These are phyloP conservation scores for Aspergillus texensis DNA, from an alignment of 2,329 filamentous ascomycete species.

Conservation along the genomic window DNA sequence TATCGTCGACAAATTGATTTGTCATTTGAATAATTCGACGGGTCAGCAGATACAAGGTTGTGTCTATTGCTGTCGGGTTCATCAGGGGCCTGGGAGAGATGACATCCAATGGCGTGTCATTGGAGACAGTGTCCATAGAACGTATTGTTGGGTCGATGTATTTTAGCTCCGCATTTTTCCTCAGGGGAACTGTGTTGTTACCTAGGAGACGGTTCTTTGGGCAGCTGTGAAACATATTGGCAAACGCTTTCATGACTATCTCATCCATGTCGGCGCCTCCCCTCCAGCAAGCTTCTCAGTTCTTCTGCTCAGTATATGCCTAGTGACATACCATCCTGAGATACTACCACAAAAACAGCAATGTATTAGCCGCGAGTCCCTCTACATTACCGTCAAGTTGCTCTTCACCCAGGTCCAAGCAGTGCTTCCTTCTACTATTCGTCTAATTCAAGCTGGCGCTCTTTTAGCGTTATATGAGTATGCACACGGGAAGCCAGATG, in stretches of 20 bases:
- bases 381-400: conserved; percentile 28
- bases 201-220: not conserved
- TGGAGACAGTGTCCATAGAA: not conserved
- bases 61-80: not conserved
- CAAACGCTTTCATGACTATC: conserved; percentile 26
- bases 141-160: not conserved
- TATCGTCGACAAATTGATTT: conserved; percentile 27
- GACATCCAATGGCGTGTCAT: not conserved
- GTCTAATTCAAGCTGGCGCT: conserved; percentile 32
- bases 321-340: conserved; percentile 21
- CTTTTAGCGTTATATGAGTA: conserved; percentile 35
- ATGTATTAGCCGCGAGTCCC: conserved; percentile 1
- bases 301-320: conserved; percentile 29
- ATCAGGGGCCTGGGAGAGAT: not conserved
- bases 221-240: not conserved
- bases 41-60: not conserved
- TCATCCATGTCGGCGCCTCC: conserved; percentile 19
- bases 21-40: conserved; percentile 14
- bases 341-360: not conserved
- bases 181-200: not conserved
- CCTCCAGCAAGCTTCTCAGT: conserved; percentile 28
- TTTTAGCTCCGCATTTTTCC: not conserved
- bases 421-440: conserved; percentile 19
- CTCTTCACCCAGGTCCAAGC: conserved; percentile 30
- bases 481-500: conserved; percentile 18